A percentile compares a stretch with the other conserved stretches of the same genome.
phyloP scores from a whole-genome alignment of 2,329 filamentous ascomycete species.

The Claviceps lovelessii region DNA sequence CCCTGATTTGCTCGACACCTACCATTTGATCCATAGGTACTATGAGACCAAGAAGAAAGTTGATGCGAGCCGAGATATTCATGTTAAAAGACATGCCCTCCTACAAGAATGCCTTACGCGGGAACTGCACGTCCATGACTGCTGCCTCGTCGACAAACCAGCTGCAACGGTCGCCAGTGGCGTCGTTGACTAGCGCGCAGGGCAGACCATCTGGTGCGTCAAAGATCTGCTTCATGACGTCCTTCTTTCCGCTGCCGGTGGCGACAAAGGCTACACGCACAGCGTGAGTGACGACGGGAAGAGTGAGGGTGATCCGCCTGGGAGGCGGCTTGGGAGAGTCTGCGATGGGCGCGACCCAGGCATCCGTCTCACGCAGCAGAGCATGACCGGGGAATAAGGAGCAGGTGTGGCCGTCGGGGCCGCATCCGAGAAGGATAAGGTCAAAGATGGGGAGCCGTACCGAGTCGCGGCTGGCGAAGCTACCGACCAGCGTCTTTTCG shows the following conservation, averaged over 20 bases:
- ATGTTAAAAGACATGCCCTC: background rate
- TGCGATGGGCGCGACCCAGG: slow-evolving; percentile 84
- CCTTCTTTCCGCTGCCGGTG: slow-evolving; percentile 79
- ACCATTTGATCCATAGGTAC: background rate
- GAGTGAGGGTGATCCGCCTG: slow-evolving; percentile 76
- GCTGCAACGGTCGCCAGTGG: slow-evolving; percentile 69
- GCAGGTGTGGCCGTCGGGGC: slow-evolving; percentile 94
- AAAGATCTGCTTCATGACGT: slow-evolving; percentile 85
- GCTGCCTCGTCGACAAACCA: slow-evolving; percentile 91
- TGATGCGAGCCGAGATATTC: background rate
- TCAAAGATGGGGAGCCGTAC: slow-evolving; percentile 94
- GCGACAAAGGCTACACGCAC: slow-evolving; percentile 82
- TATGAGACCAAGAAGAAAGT: background rate
- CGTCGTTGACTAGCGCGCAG: slow-evolving; percentile 76
- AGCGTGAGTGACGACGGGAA: slow-evolving; percentile 81
- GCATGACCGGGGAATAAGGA: slow-evolving; percentile 85
- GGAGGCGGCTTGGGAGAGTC: slow-evolving; percentile 92
- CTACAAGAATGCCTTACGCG: slow-evolving; percentile 51
- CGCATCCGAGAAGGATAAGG: slow-evolving; percentile 80
- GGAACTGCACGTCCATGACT: slow-evolving; percentile 72
- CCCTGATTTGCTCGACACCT: background rate
- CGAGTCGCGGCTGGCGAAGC: slow-evolving; percentile 83
- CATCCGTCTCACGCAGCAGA: slow-evolving; percentile 69
- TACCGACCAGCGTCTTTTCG: slow-evolving; percentile 70
- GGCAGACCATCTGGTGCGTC: slow-evolving; percentile 60